A percentile compares a stretch with the other conserved stretches of the same genome.
These are phyloP conservation scores for Ilyonectria destructans DNA, from an alignment of 2,329 filamentous ascomycete genomes.

Conservation along the genomic window DNA sequence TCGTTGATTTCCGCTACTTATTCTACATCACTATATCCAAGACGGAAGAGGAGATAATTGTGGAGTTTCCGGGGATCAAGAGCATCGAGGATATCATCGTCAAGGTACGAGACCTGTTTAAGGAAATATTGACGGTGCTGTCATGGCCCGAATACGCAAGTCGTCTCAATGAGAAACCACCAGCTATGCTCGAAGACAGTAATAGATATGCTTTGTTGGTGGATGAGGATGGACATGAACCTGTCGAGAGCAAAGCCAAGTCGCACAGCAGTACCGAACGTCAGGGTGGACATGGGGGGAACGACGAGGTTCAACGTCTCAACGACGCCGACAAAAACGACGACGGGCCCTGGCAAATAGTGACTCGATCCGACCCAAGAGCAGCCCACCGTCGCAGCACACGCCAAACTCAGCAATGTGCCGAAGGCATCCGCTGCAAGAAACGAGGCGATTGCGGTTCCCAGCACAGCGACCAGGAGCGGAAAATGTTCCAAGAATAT, in stretches of 20 bases:
- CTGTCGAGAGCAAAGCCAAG: background rate
- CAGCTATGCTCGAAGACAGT: background rate
- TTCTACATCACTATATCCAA: background rate
- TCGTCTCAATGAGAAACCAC: background rate
- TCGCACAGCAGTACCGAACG: background rate
- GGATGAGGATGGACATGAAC: background rate
- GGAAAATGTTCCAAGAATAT: background rate
- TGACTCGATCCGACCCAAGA: background rate
- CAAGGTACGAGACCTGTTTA: background rate
- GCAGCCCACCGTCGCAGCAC: background rate
- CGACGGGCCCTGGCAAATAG: background rate
- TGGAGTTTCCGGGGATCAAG: background rate
- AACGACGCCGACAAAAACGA: background rate
- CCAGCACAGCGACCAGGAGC: background rate
- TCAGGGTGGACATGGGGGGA: background rate
- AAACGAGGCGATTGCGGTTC: background rate
- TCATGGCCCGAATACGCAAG: background rate
- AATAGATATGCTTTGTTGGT: background rate
- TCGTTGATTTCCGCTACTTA: background rate
- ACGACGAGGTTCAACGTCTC: background rate
- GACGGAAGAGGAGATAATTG: background rate
- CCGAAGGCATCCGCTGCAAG: background rate
- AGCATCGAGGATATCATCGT: background rate
- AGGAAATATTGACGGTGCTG: background rate
- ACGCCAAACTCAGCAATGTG: background rate